Evolutionary conservation across 345 rosid genomes (phyloP).

Genomic region (Eucalyptus guilfoylei): DNA sequence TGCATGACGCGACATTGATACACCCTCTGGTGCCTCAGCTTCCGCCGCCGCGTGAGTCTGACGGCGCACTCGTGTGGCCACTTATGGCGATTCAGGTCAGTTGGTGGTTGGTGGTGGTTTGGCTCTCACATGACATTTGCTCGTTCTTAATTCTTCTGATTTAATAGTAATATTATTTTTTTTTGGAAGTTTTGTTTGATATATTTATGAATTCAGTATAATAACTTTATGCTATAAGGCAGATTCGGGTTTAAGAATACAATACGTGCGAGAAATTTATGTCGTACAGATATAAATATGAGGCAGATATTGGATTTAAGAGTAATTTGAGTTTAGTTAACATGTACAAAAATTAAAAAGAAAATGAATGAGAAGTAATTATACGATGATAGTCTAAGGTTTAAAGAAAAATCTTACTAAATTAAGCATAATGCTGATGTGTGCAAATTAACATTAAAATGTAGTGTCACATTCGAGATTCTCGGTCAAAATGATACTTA

Average conservation of each 20-base stretch:
- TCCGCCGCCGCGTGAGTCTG: not conserved
- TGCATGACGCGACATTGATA: not conserved
- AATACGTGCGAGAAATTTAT: not conserved
- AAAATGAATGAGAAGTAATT: not conserved
- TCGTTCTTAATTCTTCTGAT: not conserved
- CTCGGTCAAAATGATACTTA: not conserved
- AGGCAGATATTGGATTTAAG: not conserved
- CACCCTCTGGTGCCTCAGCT: conserved; percentile 13
- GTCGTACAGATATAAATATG: not conserved
- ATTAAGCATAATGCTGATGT: not conserved
- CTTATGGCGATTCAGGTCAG: conserved; percentile 13
- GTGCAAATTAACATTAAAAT: not conserved
- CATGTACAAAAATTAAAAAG: not conserved
- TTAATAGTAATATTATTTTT: too few species aligned
- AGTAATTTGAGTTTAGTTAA: not conserved
- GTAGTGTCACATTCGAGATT: not conserved
- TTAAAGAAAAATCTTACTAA: not conserved
- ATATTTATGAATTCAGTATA: not conserved
- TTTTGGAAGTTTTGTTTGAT: not conserved
- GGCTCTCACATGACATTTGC: not conserved
- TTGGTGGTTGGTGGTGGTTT: not conserved
- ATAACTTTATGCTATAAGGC: not conserved
- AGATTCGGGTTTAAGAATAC: too few species aligned
- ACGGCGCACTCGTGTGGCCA: not conserved
- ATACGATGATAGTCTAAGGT: not conserved